Evolutionary conservation across 2,329 filamentous ascomycete species (phyloP), one percentile per base, ranked within the genome.

Genomic region (Cladosporium colombiae): DNA sequence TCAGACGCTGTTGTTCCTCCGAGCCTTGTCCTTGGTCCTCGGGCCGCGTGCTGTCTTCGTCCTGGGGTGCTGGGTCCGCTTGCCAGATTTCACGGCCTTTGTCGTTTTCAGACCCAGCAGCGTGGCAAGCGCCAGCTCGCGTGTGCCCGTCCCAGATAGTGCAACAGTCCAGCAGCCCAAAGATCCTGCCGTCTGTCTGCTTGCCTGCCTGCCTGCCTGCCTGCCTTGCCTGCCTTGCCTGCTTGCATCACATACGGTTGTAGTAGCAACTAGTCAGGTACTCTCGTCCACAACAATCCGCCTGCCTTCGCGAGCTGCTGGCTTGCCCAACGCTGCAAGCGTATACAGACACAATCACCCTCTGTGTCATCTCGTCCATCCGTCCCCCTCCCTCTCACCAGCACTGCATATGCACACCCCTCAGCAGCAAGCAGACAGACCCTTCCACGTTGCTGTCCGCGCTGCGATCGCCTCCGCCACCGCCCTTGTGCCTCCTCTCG

Each of bases 351-450:
- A 29, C 52, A 55, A 33, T 55, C 13, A n/a, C 21, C 3, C 52
- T 31, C n/a, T 31, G 27, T 55, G 52, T 7, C 52, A n/a, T 33
- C 52, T 55, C 27, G 27, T 18, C 52, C 52, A 55, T 29, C 52
- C 52, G 52, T 55, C 52, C 27, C 52, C 52, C 52, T 55, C 52
- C 52, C 52, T 53, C 50, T 55, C 55, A 33, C 21, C n/a, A 25
- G 33, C 55, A 57, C 55, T 57, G 55, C 55, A 57, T 57, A 57
- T 57, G 55, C 55, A 57, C 55, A 57, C 55, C 55, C 55, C 55
- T 57, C 55, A 57, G 55, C 55, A 57, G 29, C 55, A 40, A 33
- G 55, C 55, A 57, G 33, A 37, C 55, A 57, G 33, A 37, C 55
- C 31, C 16, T 40, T 23, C 37, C 56, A 59, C 56, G 56, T 59